Evolutionary conservation across 106 monocot species (phyloP), one percentile per base, ranked within the genome.

Genomic region (Chionographis japonica): DNA sequence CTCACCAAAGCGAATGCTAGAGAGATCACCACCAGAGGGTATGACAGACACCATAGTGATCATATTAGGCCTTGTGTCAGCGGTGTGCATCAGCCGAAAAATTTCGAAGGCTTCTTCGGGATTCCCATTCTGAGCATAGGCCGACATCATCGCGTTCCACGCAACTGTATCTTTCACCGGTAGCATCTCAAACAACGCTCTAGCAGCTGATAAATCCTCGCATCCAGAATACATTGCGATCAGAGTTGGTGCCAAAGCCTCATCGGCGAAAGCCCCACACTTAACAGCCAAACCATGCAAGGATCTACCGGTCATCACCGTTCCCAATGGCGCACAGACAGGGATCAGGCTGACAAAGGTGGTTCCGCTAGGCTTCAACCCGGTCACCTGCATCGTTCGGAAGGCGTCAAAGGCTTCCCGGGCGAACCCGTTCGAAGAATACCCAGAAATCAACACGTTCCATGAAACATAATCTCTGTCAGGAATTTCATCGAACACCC

Each of bases 121-220:
- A 10, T 70, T 56, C 27, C 74, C 65, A 56, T 79, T 76, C 63
- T 82, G 84, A 0, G 68, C 58, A 72, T 77, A 77, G 0, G 65
- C 74, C n/a, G 91, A 87, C 2, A 91, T 75, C 76, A 91, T 82
- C 3, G 87, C 72, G 53, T 91, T 91, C 79, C 81, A 87, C 52
- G 72, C 58, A 59, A 82, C 74, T 37, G 79, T 50, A 75, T 80
- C 74, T 50, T 81, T 82, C 14, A 36, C 15, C 3, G 57, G 13
- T 35, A 46, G 11, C 61, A 15, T 15, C 27, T 81, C 74, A 63
- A 91, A 84, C 41, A 91, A 60, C 36, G 37, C 20, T 54, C 60
- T 60, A 37, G 87, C 75, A 46, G 74, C 70, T 3, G 12, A 12
- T 42, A 87, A 65, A 51, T 87, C 74, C 15, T 19, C 65, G 37